Conservation (phyloP, 345 rosid species). For the Eucalyptus pauciflora region DNA sequence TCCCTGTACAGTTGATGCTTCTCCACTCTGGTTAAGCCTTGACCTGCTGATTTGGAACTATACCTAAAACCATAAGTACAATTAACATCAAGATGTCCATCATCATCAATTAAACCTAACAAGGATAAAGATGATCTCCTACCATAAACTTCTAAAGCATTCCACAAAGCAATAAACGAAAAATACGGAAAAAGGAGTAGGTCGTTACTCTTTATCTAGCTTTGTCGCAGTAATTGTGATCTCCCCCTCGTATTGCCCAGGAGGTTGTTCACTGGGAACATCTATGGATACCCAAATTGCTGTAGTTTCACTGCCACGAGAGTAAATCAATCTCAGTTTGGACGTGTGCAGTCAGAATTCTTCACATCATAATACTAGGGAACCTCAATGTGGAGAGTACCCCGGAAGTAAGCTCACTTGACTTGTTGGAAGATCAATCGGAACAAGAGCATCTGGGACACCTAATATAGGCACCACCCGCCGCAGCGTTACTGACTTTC, state of each 20-base stretch:
- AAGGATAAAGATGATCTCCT: not conserved
- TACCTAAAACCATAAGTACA: not conserved
- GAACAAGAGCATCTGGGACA: slow-evolving; percentile 97
- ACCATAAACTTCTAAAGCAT: not conserved
- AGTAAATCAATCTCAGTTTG: not conserved
- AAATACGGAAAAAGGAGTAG: not conserved
- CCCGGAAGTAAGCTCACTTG: slow-evolving; percentile 79
- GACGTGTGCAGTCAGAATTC: not conserved
- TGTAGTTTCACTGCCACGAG: slow-evolving; percentile 65
- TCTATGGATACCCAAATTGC: slow-evolving; percentile 88
- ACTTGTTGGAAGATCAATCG: slow-evolving; percentile 67
- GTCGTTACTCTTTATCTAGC: slow-evolving; percentile 47
- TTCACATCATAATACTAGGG: not conserved
- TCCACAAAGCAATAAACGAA: not conserved
- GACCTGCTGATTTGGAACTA: slow-evolving; percentile 29
- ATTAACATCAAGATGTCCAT: not conserved
- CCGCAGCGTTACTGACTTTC: slow-evolving; percentile 59
- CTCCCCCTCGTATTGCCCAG: slow-evolving; percentile 93
- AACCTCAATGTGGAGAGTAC: slow-evolving; percentile 19
- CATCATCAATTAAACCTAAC: not conserved
- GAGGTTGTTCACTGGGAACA: slow-evolving; percentile 75
- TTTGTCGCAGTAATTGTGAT: slow-evolving; percentile 57
- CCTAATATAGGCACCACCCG: slow-evolving; percentile 76
- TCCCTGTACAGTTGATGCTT: slow-evolving; percentile 51
- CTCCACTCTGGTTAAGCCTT: slow-evolving; percentile 42